Evolutionary conservation across 805 yeast species (phyloP), one percentile per base, ranked within the genome.

Genomic region (Yamadazyma takamatsuzukensis): DNA sequence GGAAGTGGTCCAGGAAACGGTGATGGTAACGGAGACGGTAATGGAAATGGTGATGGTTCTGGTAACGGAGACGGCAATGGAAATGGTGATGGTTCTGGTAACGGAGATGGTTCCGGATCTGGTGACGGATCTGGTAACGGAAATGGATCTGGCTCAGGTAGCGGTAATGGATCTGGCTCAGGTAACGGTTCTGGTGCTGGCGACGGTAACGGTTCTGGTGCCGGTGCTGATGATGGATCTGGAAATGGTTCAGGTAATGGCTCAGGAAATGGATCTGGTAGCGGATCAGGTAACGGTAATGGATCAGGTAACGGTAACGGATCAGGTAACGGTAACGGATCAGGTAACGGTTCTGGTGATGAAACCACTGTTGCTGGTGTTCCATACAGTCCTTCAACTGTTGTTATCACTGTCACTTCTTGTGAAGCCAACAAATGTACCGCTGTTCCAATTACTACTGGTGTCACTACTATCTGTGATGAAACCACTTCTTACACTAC

Each of bases 381-480:
- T 5, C 44, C 52, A 17, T 26, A 51, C 28, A 34, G 43, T 8
- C 25, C 36, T 18, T 38, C 43, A 2, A 50, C 59, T 22, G 57
- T 64, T 17, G 53, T 54, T 15, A 33, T 59, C 11, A 59, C 65
- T 10, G 45, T 56, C 32, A 61, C 70, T 19, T 58, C 67, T 15
- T 64, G 70, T 41, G 36, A 49, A 5, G 54, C 54, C 33, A 27
- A 61, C 45, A 53, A 44, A 37, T 64, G 70, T 43, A 18, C 47
- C 7, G 28, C 32, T n/a, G 46, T 39, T 23, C 44, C 63, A 12
- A 49, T 51, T 28, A 61, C 69, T 30, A 53, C 64, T 29, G 68
- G 68, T 33, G 38, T 59, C 29, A 58, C 61, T 24, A 56, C 66
- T 7, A 57, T 43, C 5, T 38, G 49, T 14, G 67, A 64, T 11